A percentile compares a stretch with the other conserved stretches of the same genome.
Conservation (phyloP, 2,329 filamentous ascomycete species). For the Lasiodiplodia theobromae region DNA sequence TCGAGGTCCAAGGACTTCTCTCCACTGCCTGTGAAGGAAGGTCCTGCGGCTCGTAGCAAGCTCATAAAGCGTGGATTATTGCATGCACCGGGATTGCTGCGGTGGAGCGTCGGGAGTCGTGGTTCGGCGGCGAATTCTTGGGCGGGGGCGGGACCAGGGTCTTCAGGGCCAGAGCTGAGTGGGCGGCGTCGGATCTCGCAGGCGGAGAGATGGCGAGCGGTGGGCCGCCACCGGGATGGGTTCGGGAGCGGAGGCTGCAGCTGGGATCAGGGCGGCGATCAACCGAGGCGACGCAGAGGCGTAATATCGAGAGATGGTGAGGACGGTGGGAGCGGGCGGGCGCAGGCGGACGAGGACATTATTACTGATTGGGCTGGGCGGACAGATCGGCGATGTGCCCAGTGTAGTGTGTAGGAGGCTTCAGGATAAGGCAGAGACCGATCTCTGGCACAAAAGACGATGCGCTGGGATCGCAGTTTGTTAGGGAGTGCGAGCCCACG, state of each 20-base stretch:
- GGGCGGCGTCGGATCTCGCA: conserved; percentile 19
- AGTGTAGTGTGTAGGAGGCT: conserved; percentile 24
- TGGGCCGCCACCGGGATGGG: conserved; percentile 15
- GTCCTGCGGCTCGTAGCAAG: conserved; percentile 43
- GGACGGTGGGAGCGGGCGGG: neutral
- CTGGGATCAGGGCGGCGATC: conserved; percentile 25
- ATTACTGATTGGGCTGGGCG: conserved; percentile 23
- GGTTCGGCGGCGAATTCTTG: neutral
- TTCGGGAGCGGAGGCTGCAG: too few relatives aligned
- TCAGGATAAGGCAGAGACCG: conserved; percentile 18
- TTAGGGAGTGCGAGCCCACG: conserved; percentile 8
- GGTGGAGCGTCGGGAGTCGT: neutral
- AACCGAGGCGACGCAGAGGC: neutral
- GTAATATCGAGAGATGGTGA: neutral
- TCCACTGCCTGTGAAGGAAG: conserved; percentile 42
- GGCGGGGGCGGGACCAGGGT: conserved; percentile 22
- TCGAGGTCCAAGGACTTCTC: conserved; percentile 43
- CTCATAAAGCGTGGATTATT: conserved; percentile 43
- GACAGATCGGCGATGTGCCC: conserved; percentile 25
- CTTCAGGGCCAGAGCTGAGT: conserved; percentile 1
- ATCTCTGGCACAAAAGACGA: conserved; percentile 27
- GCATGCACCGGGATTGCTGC: conserved; percentile 18
- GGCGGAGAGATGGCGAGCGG: conserved; percentile 3
- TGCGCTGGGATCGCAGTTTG: conserved; percentile 26
- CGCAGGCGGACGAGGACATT: conserved; percentile 18